Evolutionary conservation across 2,329 filamentous ascomycete genomes (phyloP).

Genomic region (Penicillium expansum): DNA sequence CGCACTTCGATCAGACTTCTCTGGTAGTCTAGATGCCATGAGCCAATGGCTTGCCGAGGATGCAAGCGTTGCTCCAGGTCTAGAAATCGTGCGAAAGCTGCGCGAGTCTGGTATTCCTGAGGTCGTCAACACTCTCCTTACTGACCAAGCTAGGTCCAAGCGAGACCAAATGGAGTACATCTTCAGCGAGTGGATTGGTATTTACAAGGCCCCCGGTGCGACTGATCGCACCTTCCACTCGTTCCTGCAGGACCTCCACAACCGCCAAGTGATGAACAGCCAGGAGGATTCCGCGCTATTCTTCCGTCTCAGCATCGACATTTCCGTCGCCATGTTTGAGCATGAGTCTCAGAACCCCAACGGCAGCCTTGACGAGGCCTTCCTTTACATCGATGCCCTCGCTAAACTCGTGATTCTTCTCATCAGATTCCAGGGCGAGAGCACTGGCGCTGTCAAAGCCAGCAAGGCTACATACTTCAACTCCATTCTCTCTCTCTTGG

Average conservation of each 20-base stretch:
- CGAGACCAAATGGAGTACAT: slow-evolving; percentile 89
- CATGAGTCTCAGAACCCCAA: slow-evolving; percentile 61
- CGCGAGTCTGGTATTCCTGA: slow-evolving; percentile 55
- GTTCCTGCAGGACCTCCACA: slow-evolving; percentile 82
- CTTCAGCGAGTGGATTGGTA: slow-evolving; percentile 90
- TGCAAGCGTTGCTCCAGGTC: slow-evolving; percentile 61
- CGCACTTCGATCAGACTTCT: slow-evolving; percentile 80
- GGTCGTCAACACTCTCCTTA: slow-evolving; percentile 53
- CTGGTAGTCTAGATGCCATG: slow-evolving; percentile 74
- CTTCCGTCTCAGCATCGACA: slow-evolving; percentile 75
- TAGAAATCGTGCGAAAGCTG: slow-evolving; percentile 68
- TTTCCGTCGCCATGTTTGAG: slow-evolving; percentile 75
- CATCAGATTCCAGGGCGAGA: slow-evolving; percentile 67
- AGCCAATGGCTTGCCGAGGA: slow-evolving; percentile 79
- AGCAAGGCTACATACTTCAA: slow-evolving; percentile 71
- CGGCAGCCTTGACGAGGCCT: slow-evolving; percentile 60
- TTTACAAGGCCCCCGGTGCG: slow-evolving; percentile 73
- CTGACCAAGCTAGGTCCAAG: slow-evolving; percentile 58
- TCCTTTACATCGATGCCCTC: slow-evolving; percentile 72
- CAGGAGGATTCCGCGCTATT: slow-evolving; percentile 78
- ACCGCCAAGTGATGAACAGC: slow-evolving; percentile 67
- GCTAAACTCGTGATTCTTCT: slow-evolving; percentile 76
- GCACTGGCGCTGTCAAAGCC: slow-evolving; percentile 56
- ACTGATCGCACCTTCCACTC: slow-evolving; percentile 68
- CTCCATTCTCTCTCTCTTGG: slow-evolving; percentile 71